These are phyloP conservation scores for Aspergillus clavatus DNA, from an alignment of 2,329 filamentous ascomycete species.

Conservation along the genomic window DNA sequence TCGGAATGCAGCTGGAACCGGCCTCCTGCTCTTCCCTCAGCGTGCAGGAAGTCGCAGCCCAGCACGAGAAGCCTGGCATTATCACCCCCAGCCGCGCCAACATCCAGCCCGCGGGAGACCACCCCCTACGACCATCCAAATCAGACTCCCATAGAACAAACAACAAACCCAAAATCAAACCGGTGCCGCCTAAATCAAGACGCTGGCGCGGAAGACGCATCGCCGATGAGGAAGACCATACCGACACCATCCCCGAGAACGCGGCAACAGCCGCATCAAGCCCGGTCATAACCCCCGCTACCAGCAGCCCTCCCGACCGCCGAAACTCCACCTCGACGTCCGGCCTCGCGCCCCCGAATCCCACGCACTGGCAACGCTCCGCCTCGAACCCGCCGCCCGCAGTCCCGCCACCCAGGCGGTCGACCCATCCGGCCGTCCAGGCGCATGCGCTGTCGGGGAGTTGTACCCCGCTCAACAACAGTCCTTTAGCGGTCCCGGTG, in stretches of 20 bases:
- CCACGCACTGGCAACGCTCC: constrained; percentile 25
- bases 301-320: constrained; percentile 10
- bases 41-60: constrained; percentile 70
- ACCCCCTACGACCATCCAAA: constrained; percentile 8
- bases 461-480: constrained; percentile 17
- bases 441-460: constrained; percentile 21
- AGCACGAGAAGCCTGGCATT: constrained; percentile 76
- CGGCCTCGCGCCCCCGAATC: constrained; percentile 20
- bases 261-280: constrained; percentile 15
- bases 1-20: constrained; percentile 67
- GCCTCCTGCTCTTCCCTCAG: constrained; percentile 69
- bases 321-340: constrained; percentile 22
- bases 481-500: constrained; percentile 1
- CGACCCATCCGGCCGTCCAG: constrained; percentile 24
- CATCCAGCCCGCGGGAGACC: constrained; percentile 15
- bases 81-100: constrained; percentile 68
- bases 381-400: constrained; percentile 36
- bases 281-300: constrained; percentile 7
- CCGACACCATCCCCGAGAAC: constrained; percentile 26
- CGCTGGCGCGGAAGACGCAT: constrained; percentile 39
- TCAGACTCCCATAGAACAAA: constrained; percentile 14
- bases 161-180: constrained; percentile 31
- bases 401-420: constrained; percentile 39
- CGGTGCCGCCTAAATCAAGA: constrained; percentile 40
- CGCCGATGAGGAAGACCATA: constrained; percentile 28